These are phyloP conservation scores for Bombardia bombarda DNA, from an alignment of 495 filamentous ascomycete species.

Conservation along the genomic window DNA sequence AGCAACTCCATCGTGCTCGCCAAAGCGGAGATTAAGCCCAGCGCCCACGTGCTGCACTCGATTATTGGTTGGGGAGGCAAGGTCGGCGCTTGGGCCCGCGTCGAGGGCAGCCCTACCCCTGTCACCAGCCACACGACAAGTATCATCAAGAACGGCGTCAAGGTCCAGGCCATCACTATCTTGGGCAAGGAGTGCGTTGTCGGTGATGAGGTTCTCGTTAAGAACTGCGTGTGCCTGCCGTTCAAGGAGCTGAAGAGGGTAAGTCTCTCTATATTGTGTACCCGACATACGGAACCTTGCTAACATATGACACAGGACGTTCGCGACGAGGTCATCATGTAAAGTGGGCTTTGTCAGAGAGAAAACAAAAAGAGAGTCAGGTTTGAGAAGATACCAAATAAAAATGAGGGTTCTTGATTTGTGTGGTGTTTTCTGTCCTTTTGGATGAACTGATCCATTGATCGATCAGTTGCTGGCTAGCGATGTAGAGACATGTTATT, in stretches of 20 bases:
- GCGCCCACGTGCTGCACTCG: constrained; percentile 90
- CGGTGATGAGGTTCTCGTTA: constrained; percentile 90
- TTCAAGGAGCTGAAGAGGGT: constrained; percentile 99
- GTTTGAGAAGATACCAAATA: too few species aligned
- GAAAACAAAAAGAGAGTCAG: too few species aligned
- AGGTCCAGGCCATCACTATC: constrained; percentile 98
- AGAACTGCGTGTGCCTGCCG: constrained; percentile 96
- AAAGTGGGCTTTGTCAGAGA: too few species aligned
- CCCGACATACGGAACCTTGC: too few species aligned
- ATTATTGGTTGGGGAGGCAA: constrained; percentile 97
- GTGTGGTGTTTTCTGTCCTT: too few species aligned
- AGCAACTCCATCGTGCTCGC: constrained; percentile 97
- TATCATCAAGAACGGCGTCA: constrained; percentile 93
- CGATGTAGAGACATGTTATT: too few species aligned
- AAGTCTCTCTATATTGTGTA: constrained; percentile 42
- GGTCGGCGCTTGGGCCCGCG: constrained; percentile 93
- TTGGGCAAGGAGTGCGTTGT: constrained; percentile 94
- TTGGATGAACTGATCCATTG: too few species aligned
- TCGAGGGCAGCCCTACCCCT: constrained; percentile 91
- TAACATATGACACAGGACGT: too few species aligned
- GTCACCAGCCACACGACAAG: constrained; percentile 85
- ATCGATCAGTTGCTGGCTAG: too few species aligned
- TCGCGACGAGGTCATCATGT: too few species aligned
- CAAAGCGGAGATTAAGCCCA: constrained; percentile 93
- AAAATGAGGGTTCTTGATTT: too few species aligned